These are phyloP conservation scores for Haplographium delicatum DNA, from an alignment of 495 filamentous ascomycete genomes.

Conservation along the genomic window DNA sequence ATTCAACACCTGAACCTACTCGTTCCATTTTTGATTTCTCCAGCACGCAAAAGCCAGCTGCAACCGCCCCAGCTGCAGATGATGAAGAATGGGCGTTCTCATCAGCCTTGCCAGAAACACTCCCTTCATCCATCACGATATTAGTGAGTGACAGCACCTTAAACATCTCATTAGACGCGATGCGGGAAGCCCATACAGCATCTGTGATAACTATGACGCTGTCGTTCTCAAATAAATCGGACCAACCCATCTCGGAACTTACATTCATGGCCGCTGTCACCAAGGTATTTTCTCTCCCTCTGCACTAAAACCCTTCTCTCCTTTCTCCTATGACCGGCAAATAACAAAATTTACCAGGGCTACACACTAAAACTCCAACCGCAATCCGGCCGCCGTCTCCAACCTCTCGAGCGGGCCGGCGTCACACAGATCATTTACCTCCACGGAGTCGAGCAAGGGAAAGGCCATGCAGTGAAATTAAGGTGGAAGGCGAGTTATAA, in stretches of 20 bases:
- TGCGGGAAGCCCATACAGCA: constrained; percentile 29
- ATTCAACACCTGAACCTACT: constrained; percentile 29
- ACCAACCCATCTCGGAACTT: constrained; percentile 65
- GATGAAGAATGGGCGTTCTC: constrained; percentile 94
- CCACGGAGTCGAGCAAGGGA: constrained; percentile 61
- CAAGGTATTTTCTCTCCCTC: constrained; percentile 54
- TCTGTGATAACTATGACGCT: constrained; percentile 55
- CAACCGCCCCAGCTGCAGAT: constrained; percentile 41
- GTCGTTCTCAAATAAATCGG: constrained; percentile 72
- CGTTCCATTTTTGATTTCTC: constrained; percentile 24
- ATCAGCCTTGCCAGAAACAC: constrained; percentile 65
- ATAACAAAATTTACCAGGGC: constrained; percentile 48
- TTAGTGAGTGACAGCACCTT: constrained; percentile 44
- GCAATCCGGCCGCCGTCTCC: constrained; percentile 71
- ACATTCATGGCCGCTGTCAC: constrained; percentile 92
- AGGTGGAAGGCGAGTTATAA: constrained; percentile 83
- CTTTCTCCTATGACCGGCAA: neutral
- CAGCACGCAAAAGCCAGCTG: constrained; percentile 25
- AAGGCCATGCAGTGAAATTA: constrained; percentile 76
- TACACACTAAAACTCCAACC: constrained; percentile 77
- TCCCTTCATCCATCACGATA: constrained; percentile 38
- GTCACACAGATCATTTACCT: constrained; percentile 81
- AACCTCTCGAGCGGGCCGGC: constrained; percentile 66
- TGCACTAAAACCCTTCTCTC: neutral
- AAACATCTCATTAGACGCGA: constrained; percentile 46